phyloP scores from a whole-genome alignment of 202 grass and related monocot genomes.

The Sporobolus alterniflorus region DNA sequence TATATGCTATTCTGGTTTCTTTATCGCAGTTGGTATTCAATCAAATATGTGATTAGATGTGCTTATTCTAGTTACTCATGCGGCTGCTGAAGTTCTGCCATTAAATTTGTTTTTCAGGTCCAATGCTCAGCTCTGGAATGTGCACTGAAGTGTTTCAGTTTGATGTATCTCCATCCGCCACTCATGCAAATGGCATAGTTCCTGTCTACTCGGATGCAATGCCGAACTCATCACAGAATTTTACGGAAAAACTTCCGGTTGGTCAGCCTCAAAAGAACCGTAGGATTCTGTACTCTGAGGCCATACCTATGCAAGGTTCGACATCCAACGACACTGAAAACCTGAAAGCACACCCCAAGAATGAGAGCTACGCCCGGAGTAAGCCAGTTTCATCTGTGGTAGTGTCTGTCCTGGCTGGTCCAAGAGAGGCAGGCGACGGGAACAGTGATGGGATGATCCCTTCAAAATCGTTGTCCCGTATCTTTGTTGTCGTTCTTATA shows the following conservation, averaged over 20 bases:
- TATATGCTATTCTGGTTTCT: background rate
- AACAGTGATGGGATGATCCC: conserved; percentile 56
- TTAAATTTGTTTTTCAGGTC: conserved; percentile 37
- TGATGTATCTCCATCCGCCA: conserved; percentile 50
- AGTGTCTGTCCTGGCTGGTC: conserved; percentile 75
- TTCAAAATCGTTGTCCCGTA: conserved; percentile 56
- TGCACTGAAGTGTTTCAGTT: conserved; percentile 87
- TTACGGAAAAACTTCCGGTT: conserved; percentile 35
- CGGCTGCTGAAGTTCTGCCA: background rate
- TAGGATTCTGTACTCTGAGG: conserved; percentile 51
- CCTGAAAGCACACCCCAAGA: conserved; percentile 41
- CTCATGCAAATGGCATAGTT: conserved; percentile 47
- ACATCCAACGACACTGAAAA: conserved; percentile 46
- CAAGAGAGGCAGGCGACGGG: conserved; percentile 49
- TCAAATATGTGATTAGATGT: background rate
- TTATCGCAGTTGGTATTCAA: background rate
- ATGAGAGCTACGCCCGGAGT: conserved; percentile 27
- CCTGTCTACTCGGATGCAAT: conserved; percentile 43
- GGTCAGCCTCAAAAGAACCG: conserved; percentile 40
- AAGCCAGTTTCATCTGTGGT: conserved; percentile 68
- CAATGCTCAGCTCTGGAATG: conserved; percentile 67
- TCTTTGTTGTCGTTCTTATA: conserved; percentile 73
- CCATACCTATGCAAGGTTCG: conserved; percentile 54
- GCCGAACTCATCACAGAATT: conserved; percentile 38
- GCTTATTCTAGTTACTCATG: background rate